Evolutionary conservation across 164 flowering plant genomes (phyloP), one percentile per base, ranked within the genome.

Genomic region (Chimonanthus praecox): DNA sequence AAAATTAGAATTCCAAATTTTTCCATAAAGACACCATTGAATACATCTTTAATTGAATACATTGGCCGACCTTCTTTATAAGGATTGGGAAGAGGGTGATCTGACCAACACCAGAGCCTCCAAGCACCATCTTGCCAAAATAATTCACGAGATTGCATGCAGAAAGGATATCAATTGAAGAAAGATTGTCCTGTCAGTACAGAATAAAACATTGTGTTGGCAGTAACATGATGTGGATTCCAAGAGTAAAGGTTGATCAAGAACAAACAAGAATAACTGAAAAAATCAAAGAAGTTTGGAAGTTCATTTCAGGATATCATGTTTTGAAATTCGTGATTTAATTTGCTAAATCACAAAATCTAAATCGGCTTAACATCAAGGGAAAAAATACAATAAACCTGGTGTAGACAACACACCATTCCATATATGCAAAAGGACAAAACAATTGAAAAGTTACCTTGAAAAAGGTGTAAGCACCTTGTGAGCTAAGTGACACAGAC

Each of bases 91-190:
- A 79, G 54, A 96, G 82, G 60, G 94, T 85, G 77, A 96, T 96
- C 88, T 96, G 92, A 71, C 99, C 99, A 83, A 96, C 98, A 78
- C 99, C 99, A 77, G 99, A 94, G 58, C 99, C 99, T 70, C 94
- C 98, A 69, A 93, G 98, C 75, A 76, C 91, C 95, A 93, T 92
- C 83, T 96, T 95, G 47, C 99, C 99, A 82, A 96, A 96, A 83
- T 96, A 96, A 67, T 96, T 96, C 70, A 92, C 94, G 79, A 96
- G 98, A 86, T 96, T 96, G 88, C 98, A 93, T 5, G 98, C 88
- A 51, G 99, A 93, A 67, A 96, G 98, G 71, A 96, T 96, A 81
- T 96, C 99, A 74, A 93, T 87, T 10, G 98, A 94, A 75, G 98
- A 96, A 67, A 96, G 98, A 77, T 96, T 96, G 83, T 96, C 99